Evolutionary conservation across 2,329 filamentous ascomycete species (phyloP), one percentile per base, ranked within the genome.

Genomic region (Aphanoascus verrucosus): DNA sequence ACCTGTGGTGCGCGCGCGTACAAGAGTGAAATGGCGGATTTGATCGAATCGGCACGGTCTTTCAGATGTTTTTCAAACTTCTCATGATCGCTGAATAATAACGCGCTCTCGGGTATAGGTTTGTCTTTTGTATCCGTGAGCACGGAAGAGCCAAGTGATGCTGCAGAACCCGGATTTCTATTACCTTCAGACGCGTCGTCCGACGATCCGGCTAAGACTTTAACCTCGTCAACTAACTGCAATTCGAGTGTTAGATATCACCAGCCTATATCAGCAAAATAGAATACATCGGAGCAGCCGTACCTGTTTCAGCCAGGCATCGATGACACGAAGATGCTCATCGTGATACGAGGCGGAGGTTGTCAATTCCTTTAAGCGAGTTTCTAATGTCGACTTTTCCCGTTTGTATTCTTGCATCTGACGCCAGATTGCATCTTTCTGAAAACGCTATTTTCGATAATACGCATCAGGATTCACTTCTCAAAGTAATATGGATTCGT

Each of bases 371-470:
- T 84, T 84, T 57, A 96, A 75, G 65, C 87, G 86, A 55, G 81
- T 77, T 73, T 97, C 90, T 58, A 94, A 75, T 40, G 85, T 86
- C 55, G 79, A 77, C 67, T 89, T 90, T 67, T 94, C 88, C 62
- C 93, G 84, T 72, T 94, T 95, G 72, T 94, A 96, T 72, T 97
- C 93, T 67, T 89, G 87, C 89, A 98, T 95, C 73, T 96, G 91
- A 55, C 94, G 88, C 64, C 87, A 85, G 67, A 98, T 95, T 59
- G 93, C 93, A 74, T 95, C 93, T 74, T 97, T 98, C 72, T 91
- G 86, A 65, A 86, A 93, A 67, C 85, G 82, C 88, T 94, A 71
- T 63, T 69, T 57, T 52, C 56, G 56, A 42, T 53, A 51, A 37
- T 28, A 53, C 40, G 57, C 49, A 54, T 69, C 55, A 66, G 62